A percentile compares a stretch with the other conserved stretches of the same genome.
These are phyloP conservation scores for Mycena citricolor DNA, from an alignment of 1,284 basidiomycete genomes.

Conservation along the genomic window DNA sequence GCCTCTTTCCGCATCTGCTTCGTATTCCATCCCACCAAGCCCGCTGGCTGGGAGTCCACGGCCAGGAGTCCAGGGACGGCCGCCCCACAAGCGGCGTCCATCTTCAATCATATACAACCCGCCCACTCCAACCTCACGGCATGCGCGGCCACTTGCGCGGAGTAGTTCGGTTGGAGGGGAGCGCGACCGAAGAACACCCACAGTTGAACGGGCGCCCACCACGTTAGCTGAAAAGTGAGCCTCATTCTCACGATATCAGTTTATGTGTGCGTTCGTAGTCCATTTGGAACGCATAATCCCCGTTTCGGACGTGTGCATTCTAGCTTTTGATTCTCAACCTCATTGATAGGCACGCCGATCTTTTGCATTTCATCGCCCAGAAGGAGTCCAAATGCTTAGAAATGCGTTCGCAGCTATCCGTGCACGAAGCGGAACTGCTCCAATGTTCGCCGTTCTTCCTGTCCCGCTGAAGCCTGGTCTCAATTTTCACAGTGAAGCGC, in stretches of 20 bases:
- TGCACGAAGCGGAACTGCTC: conserved; percentile 68
- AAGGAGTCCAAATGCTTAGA: conserved; percentile 81
- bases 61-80: no score
- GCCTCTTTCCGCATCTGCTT: neutral
- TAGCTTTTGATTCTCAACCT: conserved; percentile 1
- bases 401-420: conserved; percentile 65
- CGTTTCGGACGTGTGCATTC: neutral
- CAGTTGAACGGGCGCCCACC: conserved; percentile 45
- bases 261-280: conserved; percentile 27
- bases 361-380: conserved; percentile 76
- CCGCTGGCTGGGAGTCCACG: neutral
- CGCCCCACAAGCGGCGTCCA: no score
- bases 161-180: conserved; percentile 20
- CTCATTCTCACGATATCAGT: no score
- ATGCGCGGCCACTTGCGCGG: conserved; percentile 18
- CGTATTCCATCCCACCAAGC: conserved; percentile 6
- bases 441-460: conserved; percentile 43
- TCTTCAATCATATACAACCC: conserved; percentile 65
- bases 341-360: conserved; percentile 62
- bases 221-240: conserved; percentile 64
- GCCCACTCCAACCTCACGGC: conserved; percentile 19
- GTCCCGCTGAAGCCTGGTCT: neutral
- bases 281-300: conserved; percentile 9
- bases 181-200: conserved; percentile 20
- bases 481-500: conserved; percentile 54